Conservation (phyloP, 176 grass and related monocot genomes). For the Microstegium vimineum region DNA sequence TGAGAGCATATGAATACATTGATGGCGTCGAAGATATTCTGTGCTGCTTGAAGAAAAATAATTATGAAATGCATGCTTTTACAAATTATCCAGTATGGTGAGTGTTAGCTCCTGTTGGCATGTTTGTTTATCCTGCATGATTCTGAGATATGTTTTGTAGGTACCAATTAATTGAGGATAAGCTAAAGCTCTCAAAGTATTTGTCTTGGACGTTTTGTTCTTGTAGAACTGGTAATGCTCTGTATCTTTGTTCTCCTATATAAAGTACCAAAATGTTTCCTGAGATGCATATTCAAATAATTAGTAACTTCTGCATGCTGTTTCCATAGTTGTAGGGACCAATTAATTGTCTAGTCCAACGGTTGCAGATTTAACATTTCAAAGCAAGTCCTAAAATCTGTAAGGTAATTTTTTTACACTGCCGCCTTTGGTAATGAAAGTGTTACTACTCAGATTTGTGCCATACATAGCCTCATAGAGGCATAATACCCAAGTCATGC, state of each 20-base stretch:
- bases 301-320: neutral
- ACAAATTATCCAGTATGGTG: constrained; percentile 98
- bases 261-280: neutral
- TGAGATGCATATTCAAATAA: neutral
- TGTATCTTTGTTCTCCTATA: neutral
- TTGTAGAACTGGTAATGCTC: constrained; percentile 61
- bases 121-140: constrained; percentile 10
- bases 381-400: neutral
- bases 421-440: neutral
- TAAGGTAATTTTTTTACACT: neutral
- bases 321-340: neutral
- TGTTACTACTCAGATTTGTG: neutral
- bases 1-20: constrained; percentile 75
- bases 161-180: constrained; percentile 92
- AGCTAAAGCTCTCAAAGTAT: constrained; percentile 89
- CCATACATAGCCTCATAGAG: neutral
- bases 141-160: constrained; percentile 60
- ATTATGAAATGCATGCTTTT: constrained; percentile 96
- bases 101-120: constrained; percentile 35
- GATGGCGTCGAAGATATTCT: constrained; percentile 87
- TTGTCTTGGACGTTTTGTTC: constrained; percentile 98
- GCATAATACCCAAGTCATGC: neutral
- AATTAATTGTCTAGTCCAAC: neutral
- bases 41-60: constrained; percentile 67
- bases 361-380: neutral